Evolutionary conservation across 2,329 filamentous ascomycete genomes (phyloP), one percentile per base, ranked within the genome.

Genomic region (Lanzia echinophila): DNA sequence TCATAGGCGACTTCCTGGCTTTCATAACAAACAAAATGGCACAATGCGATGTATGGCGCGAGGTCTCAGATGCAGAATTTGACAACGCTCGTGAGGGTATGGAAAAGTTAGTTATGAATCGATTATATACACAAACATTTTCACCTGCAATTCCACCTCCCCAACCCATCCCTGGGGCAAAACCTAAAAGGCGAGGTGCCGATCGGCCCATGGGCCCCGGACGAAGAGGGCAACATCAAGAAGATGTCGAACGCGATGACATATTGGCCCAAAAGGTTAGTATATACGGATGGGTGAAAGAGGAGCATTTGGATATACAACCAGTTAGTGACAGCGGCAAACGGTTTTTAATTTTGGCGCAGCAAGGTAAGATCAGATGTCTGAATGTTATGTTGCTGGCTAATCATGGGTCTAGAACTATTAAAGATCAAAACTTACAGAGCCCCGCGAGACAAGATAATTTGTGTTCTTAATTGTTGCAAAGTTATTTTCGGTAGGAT

Each of bases 1-100:
- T 99, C 58, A 96, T 99, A 57, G 84, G 89, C 61, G 95, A 99
- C 69, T 99, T 99, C 63, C 75, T 99, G 46, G 84, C 90, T 43
- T 99, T 99, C 66, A 99, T 99, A 60, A 88, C 88, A 51, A 96
- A 96, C 72, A 97, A 97, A 74, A 99, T 99, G 95, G 90, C 87
- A 13, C 81, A 90, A 60, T 99, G 94, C 67, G 94, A 99, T 58
- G 90, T 99, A 3, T 99, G 94, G 94, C 83, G 88, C 54, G 89
- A 94, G 33, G 89, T 97, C 0, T 95, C 91, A 0, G 94, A 99
- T 69, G 89, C 89, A 36, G 94, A 99, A 66, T 99, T 99, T 64
- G 94, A 99, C 70, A 99, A 99, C 70, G 94, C 94, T 13, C 84
- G 91, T 62, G 94, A 99, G 72, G 94, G 94, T 33, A 99, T 99